Conservation (phyloP, 2,329 filamentous ascomycete species). For the Pyrenophora tritici-repentis region DNA sequence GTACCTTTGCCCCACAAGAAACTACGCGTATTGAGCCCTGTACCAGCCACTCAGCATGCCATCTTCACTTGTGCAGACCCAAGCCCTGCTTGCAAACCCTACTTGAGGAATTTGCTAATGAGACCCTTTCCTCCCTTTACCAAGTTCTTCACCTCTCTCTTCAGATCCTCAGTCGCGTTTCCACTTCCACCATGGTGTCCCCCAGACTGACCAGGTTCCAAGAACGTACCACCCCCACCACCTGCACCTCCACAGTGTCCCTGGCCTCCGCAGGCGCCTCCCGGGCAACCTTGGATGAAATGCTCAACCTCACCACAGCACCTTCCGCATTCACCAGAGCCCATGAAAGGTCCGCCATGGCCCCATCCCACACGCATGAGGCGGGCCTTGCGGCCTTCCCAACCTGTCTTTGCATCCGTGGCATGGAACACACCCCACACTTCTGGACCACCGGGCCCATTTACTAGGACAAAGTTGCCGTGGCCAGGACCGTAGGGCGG, state of each 20-base stretch:
- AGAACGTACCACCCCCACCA: constrained; percentile 17
- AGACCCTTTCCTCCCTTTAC: constrained; percentile 31
- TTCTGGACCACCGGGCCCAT: constrained; percentile 43
- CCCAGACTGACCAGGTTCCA: constrained; percentile 22
- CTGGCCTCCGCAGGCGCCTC: constrained; percentile 31
- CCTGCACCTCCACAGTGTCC: constrained; percentile 29
- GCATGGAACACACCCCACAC: constrained; percentile 54
- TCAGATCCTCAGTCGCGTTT: constrained; percentile 13
- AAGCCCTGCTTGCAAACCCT: not conserved
- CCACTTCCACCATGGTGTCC: constrained; percentile 14
- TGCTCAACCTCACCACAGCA: constrained; percentile 41
- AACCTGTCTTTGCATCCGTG: constrained; percentile 53
- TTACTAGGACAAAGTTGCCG: constrained; percentile 51
- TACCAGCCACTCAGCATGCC: not conserved
- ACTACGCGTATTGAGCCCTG: no score
- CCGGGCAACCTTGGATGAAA: constrained; percentile 39
- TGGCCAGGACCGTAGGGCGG: constrained; percentile 55
- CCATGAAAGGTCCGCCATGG: constrained; percentile 50
- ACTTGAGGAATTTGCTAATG: constrained; percentile 37
- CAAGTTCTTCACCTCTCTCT: constrained; percentile 30
- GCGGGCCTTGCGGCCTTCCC: constrained; percentile 52
- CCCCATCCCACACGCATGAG: constrained; percentile 51
- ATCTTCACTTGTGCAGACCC: not conserved
- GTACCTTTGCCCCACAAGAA: no score
- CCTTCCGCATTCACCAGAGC: constrained; percentile 45